phyloP scores from a whole-genome alignment of 2,329 filamentous ascomycete species.

The Orbilia oligospora region DNA sequence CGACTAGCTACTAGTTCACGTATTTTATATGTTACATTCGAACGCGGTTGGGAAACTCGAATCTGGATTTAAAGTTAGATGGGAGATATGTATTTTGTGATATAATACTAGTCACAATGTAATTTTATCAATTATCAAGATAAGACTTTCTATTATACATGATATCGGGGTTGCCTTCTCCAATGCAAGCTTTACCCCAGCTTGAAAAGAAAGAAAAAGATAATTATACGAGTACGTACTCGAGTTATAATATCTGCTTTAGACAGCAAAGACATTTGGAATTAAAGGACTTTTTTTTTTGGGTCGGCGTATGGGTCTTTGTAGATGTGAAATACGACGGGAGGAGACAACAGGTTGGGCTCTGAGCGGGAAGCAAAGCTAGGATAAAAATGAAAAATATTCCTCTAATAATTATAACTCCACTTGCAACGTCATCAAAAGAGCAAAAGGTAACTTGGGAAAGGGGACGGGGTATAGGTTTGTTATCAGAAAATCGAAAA shows the following conservation, averaged over 20 bases:
- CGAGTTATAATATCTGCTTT: constrained; percentile 15
- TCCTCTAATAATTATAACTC: constrained; percentile 43
- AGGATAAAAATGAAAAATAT: background rate
- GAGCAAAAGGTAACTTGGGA: constrained; percentile 3
- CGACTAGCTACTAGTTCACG: background rate
- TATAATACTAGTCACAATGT: constrained; percentile 3
- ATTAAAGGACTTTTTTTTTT: constrained; percentile 1
- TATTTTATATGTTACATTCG: constrained; percentile 6
- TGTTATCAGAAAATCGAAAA: constrained; percentile 35
- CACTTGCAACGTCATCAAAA: constrained; percentile 32
- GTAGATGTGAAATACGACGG: background rate
- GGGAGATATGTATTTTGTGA: background rate
- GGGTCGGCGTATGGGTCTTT: background rate
- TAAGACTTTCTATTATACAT: constrained; percentile 19
- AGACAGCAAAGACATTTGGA: background rate
- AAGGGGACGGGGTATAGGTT: constrained; percentile 37
- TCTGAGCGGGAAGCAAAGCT: background rate
- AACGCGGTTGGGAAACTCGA: no score
- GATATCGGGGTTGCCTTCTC: background rate
- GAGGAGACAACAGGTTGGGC: background rate
- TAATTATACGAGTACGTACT: no score
- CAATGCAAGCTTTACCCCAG: background rate
- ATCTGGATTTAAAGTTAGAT: no score
- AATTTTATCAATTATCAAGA: constrained; percentile 1
- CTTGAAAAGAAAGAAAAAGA: constrained; percentile 5